These are phyloP conservation scores for Metroxylon sagu DNA, from an alignment of 176 grass and related monocot genomes.

Conservation along the genomic window DNA sequence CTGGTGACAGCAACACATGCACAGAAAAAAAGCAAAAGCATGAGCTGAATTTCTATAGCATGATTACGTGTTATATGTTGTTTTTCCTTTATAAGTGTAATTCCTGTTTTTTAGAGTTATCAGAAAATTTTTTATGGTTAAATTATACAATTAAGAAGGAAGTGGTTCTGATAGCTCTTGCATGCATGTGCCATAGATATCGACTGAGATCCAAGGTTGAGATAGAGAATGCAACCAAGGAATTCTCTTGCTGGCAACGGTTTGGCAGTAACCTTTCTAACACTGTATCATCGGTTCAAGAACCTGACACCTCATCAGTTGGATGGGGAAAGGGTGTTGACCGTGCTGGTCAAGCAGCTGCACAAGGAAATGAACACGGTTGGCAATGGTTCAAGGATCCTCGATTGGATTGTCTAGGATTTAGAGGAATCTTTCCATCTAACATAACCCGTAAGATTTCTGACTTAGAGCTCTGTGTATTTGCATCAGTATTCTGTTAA, in stretches of 20 bases:
- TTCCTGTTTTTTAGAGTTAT: too few species aligned
- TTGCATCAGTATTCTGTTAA: too few species aligned
- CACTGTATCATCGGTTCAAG: slow-evolving; percentile 38
- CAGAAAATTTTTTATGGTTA: too few species aligned
- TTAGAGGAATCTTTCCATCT: slow-evolving; percentile 83
- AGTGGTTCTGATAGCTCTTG: too few species aligned
- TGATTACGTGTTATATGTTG: too few species aligned
- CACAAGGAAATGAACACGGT: slow-evolving; percentile 58
- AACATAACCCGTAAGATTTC: slow-evolving; percentile 48
- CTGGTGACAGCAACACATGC: too few species aligned
- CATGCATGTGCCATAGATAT: slow-evolving; percentile 25
- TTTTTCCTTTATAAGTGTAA: too few species aligned
- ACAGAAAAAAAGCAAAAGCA: too few species aligned
- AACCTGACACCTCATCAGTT: slow-evolving; percentile 63
- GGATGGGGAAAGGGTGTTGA: slow-evolving; percentile 71
- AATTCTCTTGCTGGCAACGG: slow-evolving; percentile 89
- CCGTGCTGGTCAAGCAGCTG: slow-evolving; percentile 38
- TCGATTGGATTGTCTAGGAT: slow-evolving; percentile 63
- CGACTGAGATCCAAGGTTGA: slow-evolving; percentile 73
- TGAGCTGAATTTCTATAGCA: too few species aligned
- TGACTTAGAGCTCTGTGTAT: not conserved
- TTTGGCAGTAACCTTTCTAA: slow-evolving; percentile 40
- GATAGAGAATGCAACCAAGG: slow-evolving; percentile 64
- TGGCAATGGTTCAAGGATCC: slow-evolving; percentile 94
- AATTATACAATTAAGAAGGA: too few species aligned